These are phyloP conservation scores for Xenoacremonium recifei DNA, from an alignment of 2,329 filamentous ascomycete species.

Conservation along the genomic window DNA sequence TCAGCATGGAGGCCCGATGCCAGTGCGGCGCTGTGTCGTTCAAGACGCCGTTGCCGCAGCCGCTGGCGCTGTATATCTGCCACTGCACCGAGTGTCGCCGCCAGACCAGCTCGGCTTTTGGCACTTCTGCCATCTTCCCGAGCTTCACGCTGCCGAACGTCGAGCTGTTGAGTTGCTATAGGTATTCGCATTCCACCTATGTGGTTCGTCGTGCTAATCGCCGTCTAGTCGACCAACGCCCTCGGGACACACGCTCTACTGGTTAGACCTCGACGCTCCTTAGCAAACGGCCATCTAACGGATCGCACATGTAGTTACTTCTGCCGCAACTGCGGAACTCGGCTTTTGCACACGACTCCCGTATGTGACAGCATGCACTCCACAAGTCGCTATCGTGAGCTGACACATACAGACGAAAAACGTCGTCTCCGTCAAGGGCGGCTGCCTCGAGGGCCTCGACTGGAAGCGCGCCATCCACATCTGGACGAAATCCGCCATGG, in stretches of 20 bases:
- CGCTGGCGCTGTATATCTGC: constrained; percentile 67
- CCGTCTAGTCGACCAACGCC: constrained; percentile 51
- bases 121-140: constrained; percentile 68
- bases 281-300: constrained; percentile 4
- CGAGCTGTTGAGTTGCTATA: constrained; percentile 52
- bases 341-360: constrained; percentile 61
- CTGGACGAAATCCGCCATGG: constrained; percentile 66
- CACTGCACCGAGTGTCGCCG: constrained; percentile 67
- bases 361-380: constrained; percentile 35
- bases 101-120: constrained; percentile 66
- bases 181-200: constrained; percentile 25
- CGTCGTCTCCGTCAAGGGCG: constrained; percentile 65
- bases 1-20: constrained; percentile 57
- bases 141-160: constrained; percentile 56
- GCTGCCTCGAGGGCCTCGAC: constrained; percentile 62
- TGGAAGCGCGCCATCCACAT: constrained; percentile 63
- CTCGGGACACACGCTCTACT: constrained; percentile 57
- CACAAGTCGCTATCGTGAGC: no score
- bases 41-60: constrained; percentile 57
- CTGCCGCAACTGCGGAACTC: constrained; percentile 63
- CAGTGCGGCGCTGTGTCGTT: constrained; percentile 65
- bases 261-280: constrained; percentile 38
- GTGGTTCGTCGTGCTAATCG: background rate
- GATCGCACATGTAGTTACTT: constrained; percentile 51
- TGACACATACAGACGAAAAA: constrained; percentile 50